Base-by-base conservation (phyloP, 2,329 filamentous ascomycete genomes). In the Penicillium polonicum region DNA sequence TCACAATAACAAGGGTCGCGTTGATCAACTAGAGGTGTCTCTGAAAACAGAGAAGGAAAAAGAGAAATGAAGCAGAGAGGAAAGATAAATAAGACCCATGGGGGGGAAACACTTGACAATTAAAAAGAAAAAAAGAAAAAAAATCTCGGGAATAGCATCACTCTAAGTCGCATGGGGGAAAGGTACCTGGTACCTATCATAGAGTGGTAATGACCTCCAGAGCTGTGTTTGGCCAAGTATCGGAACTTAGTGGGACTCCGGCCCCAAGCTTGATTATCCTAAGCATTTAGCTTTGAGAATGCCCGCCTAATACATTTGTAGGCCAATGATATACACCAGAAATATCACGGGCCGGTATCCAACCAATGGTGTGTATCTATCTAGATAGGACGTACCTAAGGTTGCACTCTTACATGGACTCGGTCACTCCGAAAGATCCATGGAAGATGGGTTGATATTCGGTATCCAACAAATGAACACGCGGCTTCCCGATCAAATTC, bases 111-210 rank as follows among this genome's bases (percentile, higher is more conserved):
- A 1, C 4, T 9, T 19, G 29, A 4, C 4, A 17, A 35, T 25
- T 17, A 19, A 27, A 46, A 25, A 49, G 12, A 43, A 27, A 33
- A 15, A 5, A 29, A 13, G 15, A 19, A 41, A 10, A 12, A 12
- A 25, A 23, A n/a, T 7, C 3, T 3, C 19, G 54, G 48, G 41
- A 33, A 46, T 53, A 53, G 49, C 36, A 48, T 52, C 54, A 33
- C 13, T 36, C 21, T 50, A 55, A 33, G 19, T 43, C n/a, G 25
- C 5, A 33, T 33, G 7, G 45, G 45, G 45, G 31, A 8, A 5
- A 43, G 5, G 39, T 27, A 46, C 17, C 35, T 17, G 17, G 35
- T 50, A 36, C 55, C 55, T 53, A 53, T 52, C 42, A 52, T 17
- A 33, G 8, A 44, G 48, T 55, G 12, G 23, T 7, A 21, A 17